Evolutionary conservation across 352 stramenopile species (phyloP).

Genomic region (Pythium rhizo-oryzae): DNA sequence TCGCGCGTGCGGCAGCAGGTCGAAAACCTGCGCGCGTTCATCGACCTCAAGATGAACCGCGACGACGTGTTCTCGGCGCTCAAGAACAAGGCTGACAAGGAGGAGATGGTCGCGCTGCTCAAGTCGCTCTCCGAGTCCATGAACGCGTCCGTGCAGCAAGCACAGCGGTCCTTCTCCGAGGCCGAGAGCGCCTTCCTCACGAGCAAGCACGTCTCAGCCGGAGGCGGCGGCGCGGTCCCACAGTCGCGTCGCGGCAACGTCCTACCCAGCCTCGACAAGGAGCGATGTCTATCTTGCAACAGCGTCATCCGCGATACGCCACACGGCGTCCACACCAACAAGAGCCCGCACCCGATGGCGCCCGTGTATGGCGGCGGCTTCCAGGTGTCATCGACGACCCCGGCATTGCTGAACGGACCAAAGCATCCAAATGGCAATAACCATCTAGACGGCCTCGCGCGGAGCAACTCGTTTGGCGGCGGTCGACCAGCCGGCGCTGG

Average conservation of each 20-base stretch:
- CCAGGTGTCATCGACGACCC: conserved; percentile 40
- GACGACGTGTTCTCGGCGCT: conserved; percentile 84
- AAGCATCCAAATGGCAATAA: conserved; percentile 50
- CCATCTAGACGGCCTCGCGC: conserved; percentile 35
- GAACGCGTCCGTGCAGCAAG: conserved; percentile 78
- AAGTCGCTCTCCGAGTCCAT: conserved; percentile 84
- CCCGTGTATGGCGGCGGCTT: conserved; percentile 77
- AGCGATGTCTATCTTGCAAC: conserved; percentile 82
- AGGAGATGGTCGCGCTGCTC: conserved; percentile 81
- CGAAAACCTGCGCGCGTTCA: conserved; percentile 84
- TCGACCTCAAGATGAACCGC: conserved; percentile 90
- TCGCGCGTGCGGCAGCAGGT: conserved; percentile 85
- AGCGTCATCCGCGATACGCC: conserved; percentile 56
- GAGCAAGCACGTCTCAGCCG: conserved; percentile 54
- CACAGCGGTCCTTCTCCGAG: conserved; percentile 61
- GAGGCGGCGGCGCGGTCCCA: not conserved
- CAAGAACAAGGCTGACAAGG: conserved; percentile 86
- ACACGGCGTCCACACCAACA: conserved; percentile 49
- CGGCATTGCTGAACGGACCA: conserved; percentile 22
- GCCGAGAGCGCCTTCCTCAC: conserved; percentile 77
- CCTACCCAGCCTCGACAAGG: conserved; percentile 76
- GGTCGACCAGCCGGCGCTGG: conserved; percentile 2
- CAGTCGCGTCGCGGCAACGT: conserved; percentile 47
- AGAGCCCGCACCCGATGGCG: conserved; percentile 67
- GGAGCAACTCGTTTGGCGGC: conserved; percentile 27